phyloP scores from a whole-genome alignment of 768 basidiomycete species.

The Pleurotus ostreatus region DNA sequence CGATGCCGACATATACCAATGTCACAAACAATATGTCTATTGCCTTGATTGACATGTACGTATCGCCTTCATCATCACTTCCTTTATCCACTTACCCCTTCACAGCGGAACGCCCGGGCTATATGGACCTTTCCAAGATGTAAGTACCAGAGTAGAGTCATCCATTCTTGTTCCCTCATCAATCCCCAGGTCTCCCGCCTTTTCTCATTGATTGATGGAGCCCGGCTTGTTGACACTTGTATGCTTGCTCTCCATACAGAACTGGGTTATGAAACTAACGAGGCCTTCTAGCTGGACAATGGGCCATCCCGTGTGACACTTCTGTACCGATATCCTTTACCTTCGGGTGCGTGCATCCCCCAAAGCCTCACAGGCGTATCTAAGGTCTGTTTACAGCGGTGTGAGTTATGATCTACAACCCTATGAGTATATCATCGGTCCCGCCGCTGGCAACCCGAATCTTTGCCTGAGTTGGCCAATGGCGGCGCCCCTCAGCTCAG shows the following conservation, averaged over 20 bases:
- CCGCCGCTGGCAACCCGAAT: constrained; percentile 56
- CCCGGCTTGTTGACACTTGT: constrained; percentile 67
- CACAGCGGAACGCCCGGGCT: constrained; percentile 65
- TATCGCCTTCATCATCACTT: constrained; percentile 8
- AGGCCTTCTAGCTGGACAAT: constrained; percentile 49
- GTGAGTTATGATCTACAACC: constrained; percentile 61
- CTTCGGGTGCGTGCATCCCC: constrained; percentile 47
- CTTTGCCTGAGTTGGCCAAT: constrained; percentile 75
- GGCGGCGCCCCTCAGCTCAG: constrained; percentile 58
- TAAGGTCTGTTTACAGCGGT: too few relatives aligned
- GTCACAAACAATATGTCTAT: constrained; percentile 52
- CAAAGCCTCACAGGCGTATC: too few relatives aligned
- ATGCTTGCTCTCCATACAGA: constrained; percentile 15
- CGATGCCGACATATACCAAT: constrained; percentile 62
- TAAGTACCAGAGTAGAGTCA: constrained; percentile 23
- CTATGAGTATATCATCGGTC: constrained; percentile 75
- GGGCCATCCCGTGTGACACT: constrained; percentile 72
- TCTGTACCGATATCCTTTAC: constrained; percentile 55
- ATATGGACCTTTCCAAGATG: constrained; percentile 77
- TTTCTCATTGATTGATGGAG: constrained; percentile 53
- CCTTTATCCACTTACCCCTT: neutral
- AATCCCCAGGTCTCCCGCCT: constrained; percentile 57
- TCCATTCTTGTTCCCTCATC: neutral
- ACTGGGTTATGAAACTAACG: neutral
- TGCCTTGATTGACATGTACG: constrained; percentile 73